Base-by-base conservation (phyloP, 805 yeast species). In the Zygosaccharomyces kombuchaensis region DNA sequence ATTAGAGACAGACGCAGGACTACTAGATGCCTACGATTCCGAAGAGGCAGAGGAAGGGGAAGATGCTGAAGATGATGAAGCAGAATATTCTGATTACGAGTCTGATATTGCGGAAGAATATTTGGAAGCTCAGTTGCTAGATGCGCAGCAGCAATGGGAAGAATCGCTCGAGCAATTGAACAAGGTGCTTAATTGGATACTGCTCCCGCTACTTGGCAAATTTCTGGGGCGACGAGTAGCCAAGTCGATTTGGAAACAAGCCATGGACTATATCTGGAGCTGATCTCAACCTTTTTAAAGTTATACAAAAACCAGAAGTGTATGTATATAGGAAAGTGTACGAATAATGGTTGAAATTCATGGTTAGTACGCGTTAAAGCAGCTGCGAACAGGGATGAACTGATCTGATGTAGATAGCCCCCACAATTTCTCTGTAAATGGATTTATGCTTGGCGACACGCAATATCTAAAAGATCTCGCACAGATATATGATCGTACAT, bases 61-160 rank as follows among this genome's bases (percentile, higher is more conserved):
- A 22, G 38, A 23, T 10, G 42, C n/a, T 36, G 46, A 36, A n/a
- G 43, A 35, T 13, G 50, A 36, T 12, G 48, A 50, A 10, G 52
- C 42, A 2, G 48, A 46, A 23, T 54, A 52, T 22, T 45, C 44
- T 29, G 51, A 44, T 29, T 40, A 44, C 29, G 45, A 35, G 10
- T 22, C 40, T 12, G 54, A 49, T 31, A 47, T 49, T 23, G 43
- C 46, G 25, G 52, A 48, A 25, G 55, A 44, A 7, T 50, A 56
- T 12, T 48, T 52, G 36, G 66, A 64, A 26, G 48, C 57, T 9
- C 63, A 60, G 7, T 44, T 67, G 38, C 50, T 62, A 14, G 65
- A 77, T 29, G 82, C 87, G 1, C 85, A 82, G 54, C 73, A 78
- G 52, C 87, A 84, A 55, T 84, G 89, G 89, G 85, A 83, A 43